Percentiles rank a stretch among this genome's conserved stretches.
Conservation (phyloP, 2,329 filamentous ascomycete species). For the Nothophoma quercina region DNA sequence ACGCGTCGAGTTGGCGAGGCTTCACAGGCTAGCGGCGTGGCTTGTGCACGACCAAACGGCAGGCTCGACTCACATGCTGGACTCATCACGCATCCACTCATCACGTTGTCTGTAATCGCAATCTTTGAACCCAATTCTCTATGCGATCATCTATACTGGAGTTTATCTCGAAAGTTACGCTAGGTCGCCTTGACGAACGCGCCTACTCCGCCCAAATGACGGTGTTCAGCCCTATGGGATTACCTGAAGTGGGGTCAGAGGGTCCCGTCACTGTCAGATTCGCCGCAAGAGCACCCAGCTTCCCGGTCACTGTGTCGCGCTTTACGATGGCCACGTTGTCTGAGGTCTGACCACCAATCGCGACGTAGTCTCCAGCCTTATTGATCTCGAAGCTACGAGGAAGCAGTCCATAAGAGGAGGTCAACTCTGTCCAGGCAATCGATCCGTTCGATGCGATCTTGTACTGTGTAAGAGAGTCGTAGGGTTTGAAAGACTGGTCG, state of each 20-base stretch:
- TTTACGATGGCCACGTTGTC: slow-evolving; percentile 45
- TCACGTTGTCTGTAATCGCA: no score
- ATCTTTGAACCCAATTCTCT: no score
- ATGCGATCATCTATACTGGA: no score
- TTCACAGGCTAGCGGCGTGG: no score
- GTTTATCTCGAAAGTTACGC: no score
- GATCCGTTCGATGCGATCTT: slow-evolving; percentile 40
- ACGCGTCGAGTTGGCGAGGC: no score
- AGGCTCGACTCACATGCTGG: no score
- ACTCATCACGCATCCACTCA: no score
- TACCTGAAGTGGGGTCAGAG: slow-evolving; percentile 7
- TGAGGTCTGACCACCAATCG: slow-evolving; percentile 44
- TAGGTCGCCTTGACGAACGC: no score
- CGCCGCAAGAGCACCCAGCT: slow-evolving; percentile 35
- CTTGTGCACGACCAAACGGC: no score
- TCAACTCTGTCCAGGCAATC: slow-evolving; percentile 40
- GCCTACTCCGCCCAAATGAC: slow-evolving; percentile 15
- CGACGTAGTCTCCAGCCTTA: slow-evolving; percentile 42
- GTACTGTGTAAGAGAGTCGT: slow-evolving; percentile 48
- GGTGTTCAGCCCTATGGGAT: slow-evolving; percentile 11
- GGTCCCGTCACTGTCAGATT: slow-evolving; percentile 32
- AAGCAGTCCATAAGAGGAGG: slow-evolving; percentile 44
- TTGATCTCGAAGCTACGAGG: slow-evolving; percentile 49
- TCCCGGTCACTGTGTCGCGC: slow-evolving; percentile 39
- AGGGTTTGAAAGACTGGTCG: slow-evolving; percentile 45